These are phyloP conservation scores for Neonectria ditissima DNA, from an alignment of 2,329 filamentous ascomycete genomes.

Conservation along the genomic window DNA sequence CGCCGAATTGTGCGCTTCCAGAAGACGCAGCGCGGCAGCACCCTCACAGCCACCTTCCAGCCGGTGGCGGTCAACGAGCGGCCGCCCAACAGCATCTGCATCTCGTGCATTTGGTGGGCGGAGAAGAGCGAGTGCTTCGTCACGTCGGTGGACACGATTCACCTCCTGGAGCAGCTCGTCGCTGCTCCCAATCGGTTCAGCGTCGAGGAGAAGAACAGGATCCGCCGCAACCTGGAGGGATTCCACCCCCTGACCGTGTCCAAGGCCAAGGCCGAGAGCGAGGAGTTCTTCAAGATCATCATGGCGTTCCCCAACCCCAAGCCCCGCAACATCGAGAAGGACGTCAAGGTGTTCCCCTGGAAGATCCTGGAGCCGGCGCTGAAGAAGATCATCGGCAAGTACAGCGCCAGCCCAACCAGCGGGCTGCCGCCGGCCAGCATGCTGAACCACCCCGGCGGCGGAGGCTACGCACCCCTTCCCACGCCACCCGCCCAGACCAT, in stretches of 20 bases:
- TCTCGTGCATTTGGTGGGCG: conserved; percentile 98
- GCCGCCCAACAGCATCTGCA: conserved; percentile 86
- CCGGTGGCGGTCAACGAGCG: conserved; percentile 83
- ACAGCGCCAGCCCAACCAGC: conserved; percentile 67
- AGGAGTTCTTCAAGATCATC: conserved; percentile 98
- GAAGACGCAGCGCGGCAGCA: conserved; percentile 83
- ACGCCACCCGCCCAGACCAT: conserved; percentile 58
- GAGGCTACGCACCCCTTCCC: conserved; percentile 58
- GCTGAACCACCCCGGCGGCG: conserved; percentile 54
- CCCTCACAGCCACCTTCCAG: conserved; percentile 83
- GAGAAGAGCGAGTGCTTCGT: conserved; percentile 92
- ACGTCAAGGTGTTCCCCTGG: conserved; percentile 99
- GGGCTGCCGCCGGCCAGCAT: conserved; percentile 54
- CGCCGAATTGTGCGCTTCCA: conserved; percentile 90
- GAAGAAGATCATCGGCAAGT: conserved; percentile 99
- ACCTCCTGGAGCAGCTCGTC: conserved; percentile 91
- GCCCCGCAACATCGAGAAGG: conserved; percentile 97
- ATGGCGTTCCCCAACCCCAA: conserved; percentile 98
- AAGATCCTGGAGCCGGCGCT: conserved; percentile 86
- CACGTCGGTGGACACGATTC: conserved; percentile 97
- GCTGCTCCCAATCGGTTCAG: conserved; percentile 81
- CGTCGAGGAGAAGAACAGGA: conserved; percentile 98
- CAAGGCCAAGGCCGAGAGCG: conserved; percentile 90
- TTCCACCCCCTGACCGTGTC: conserved; percentile 94
- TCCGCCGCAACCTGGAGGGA: conserved; percentile 93